phyloP scores from a whole-genome alignment of 2,329 filamentous ascomycete species.

The Cladosporium sp. region DNA sequence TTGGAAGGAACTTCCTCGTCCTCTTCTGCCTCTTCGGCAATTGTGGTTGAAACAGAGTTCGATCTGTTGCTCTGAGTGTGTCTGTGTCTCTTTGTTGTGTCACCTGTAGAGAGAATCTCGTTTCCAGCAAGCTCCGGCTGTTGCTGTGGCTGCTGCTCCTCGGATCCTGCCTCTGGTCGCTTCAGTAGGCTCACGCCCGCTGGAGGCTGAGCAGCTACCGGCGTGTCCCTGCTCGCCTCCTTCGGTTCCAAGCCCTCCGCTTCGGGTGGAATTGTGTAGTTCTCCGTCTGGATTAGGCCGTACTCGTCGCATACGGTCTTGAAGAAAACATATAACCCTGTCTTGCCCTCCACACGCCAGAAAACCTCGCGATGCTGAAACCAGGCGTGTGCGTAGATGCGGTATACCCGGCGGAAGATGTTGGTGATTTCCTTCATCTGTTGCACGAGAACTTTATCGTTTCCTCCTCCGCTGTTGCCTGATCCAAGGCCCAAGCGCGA shows the following conservation, averaged over 20 bases:
- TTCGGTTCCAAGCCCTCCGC: constrained; percentile 71
- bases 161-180: constrained; percentile 25
- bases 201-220: constrained; percentile 11
- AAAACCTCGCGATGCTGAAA: constrained; percentile 95
- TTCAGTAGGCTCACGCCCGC: constrained; percentile 31
- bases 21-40: constrained; percentile 73
- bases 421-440: constrained; percentile 85
- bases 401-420: constrained; percentile 87
- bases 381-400: constrained; percentile 98
- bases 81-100: constrained; percentile 78
- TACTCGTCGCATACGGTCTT: constrained; percentile 95
- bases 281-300: constrained; percentile 82
- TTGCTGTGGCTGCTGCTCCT: constrained; percentile 18
- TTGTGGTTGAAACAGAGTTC: constrained; percentile 67
- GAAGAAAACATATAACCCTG: constrained; percentile 93
- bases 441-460: constrained; percentile 37
- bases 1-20: constrained; percentile 24
- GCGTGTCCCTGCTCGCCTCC: constrained; percentile 14
- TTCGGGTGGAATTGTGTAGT: constrained; percentile 90
- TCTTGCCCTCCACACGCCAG: constrained; percentile 84
- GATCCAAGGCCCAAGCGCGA: constrained; percentile 64
- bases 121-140: constrained; percentile 34
- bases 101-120: constrained; percentile 49
- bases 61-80: constrained; percentile 76
- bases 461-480: constrained; percentile 24